Conservation (phyloP, 352 stramenopile species). For the Achlya hypogyna region DNA sequence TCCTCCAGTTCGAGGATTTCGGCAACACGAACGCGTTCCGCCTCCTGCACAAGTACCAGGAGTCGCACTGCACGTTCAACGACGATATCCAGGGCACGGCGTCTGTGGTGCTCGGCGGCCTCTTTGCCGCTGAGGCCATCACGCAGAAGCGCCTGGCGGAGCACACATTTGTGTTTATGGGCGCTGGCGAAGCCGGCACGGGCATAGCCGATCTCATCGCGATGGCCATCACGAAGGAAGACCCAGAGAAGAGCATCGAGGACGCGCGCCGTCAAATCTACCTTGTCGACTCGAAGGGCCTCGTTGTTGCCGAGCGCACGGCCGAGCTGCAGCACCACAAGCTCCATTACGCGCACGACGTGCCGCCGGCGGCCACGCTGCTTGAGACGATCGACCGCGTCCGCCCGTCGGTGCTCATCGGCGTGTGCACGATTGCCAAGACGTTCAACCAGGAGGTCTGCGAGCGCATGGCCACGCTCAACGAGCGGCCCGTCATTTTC, state of each 20-base stretch:
- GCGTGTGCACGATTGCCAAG: conserved; percentile 87
- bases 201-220: conserved; percentile 92
- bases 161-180: conserved; percentile 93
- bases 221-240: conserved; percentile 85
- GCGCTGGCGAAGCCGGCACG: conserved; percentile 90
- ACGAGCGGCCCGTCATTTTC: conserved; percentile 76
- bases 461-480: conserved; percentile 54
- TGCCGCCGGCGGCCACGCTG: conserved; percentile 47
- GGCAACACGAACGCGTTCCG: conserved; percentile 82
- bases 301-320: conserved; percentile 67
- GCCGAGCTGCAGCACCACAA: conserved; percentile 85
- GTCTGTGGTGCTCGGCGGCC: conserved; percentile 69
- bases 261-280: conserved; percentile 88
- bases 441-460: conserved; percentile 86
- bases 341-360: conserved; percentile 79
- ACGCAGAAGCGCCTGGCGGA: conserved; percentile 78
- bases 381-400: conserved; percentile 73
- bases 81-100: conserved; percentile 95
- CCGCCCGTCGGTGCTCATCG: conserved; percentile 92
- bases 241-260: conserved; percentile 59
- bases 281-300: conserved; percentile 88
- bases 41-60: conserved; percentile 74
- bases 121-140: conserved; percentile 58
- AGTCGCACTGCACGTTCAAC: conserved; percentile 88
- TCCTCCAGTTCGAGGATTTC: conserved; percentile 86